Percentiles rank a stretch among this genome's conserved stretches.
phyloP scores from a whole-genome alignment of 148 eudicot genomes.

The Silene conica region DNA sequence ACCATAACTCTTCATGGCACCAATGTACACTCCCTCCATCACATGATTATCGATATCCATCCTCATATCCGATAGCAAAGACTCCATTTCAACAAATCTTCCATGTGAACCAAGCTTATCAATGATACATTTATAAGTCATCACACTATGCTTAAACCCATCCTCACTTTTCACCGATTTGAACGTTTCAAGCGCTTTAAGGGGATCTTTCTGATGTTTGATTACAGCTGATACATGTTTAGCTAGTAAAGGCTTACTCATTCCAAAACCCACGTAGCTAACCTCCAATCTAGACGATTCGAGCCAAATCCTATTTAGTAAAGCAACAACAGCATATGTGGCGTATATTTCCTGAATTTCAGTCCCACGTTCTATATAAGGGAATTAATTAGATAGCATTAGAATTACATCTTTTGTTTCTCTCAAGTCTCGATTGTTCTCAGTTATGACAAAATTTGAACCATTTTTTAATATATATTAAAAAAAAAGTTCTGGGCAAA shows the following conservation, averaged over 20 bases:
- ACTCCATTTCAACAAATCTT: slow-evolving; percentile 77
- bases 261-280: slow-evolving; percentile 27
- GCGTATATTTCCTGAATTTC: no score
- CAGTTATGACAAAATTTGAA: no score
- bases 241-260: slow-evolving; percentile 65
- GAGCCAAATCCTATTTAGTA: no score
- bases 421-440: no score
- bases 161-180: slow-evolving; percentile 65
- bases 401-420: no score
- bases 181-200: slow-evolving; percentile 80
- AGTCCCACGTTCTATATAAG: no score
- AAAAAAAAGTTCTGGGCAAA: no score
- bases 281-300: neutral
- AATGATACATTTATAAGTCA: slow-evolving; percentile 63
- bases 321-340: no score
- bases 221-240: slow-evolving; percentile 89
- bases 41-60: slow-evolving; percentile 44
- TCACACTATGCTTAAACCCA: slow-evolving; percentile 65
- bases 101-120: slow-evolving; percentile 79
- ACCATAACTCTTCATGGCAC: slow-evolving; percentile 83
- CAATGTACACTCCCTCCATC: slow-evolving; percentile 77
- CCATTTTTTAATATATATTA: no score
- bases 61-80: slow-evolving; percentile 63
- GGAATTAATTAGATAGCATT: no score
- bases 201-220: slow-evolving; percentile 73